Evolutionary conservation across 192 early-diverging fungal genomes (phyloP).

Genomic region (Entomortierella parvispora): DNA sequence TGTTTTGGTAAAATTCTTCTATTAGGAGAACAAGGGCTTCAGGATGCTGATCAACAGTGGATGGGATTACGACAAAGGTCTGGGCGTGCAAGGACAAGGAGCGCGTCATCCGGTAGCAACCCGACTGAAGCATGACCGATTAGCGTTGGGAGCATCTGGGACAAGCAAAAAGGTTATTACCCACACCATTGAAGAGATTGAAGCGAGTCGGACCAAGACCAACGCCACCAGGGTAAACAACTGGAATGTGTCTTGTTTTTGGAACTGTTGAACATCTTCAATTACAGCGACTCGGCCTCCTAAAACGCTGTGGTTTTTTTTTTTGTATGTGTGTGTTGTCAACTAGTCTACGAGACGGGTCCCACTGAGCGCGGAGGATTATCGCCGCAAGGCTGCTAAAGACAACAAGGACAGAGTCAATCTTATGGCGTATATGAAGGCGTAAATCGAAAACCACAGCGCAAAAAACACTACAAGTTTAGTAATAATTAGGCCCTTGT

Average conservation of each 20-base stretch:
- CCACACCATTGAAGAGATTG: conserved; percentile 36
- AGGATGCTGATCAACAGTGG: conserved; percentile 60
- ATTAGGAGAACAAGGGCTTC: conserved; percentile 55
- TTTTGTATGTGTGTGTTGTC: neutral
- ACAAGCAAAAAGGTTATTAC: conserved; percentile 25
- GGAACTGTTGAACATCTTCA: too few species aligned
- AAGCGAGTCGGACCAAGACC: conserved; percentile 25
- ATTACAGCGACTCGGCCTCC: too few species aligned
- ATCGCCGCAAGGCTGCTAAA: conserved; percentile 38
- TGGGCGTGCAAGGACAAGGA: conserved; percentile 57
- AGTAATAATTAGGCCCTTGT: too few species aligned
- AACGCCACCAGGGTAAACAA: too few species aligned
- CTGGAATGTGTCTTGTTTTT: neutral
- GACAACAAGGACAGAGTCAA: conserved; percentile 38
- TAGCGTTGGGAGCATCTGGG: conserved; percentile 51
- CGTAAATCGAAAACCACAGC: neutral
- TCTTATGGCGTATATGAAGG: conserved; percentile 53
- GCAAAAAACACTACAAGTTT: too few species aligned
- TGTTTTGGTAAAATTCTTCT: neutral
- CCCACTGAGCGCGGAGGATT: conserved; percentile 36
- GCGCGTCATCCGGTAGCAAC: conserved; percentile 55
- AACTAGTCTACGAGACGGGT: conserved; percentile 34
- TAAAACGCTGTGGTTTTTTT: too few species aligned
- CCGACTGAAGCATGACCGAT: conserved; percentile 56
- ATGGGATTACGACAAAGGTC: conserved; percentile 61